Base-by-base conservation (phyloP, 148 eudicot species). In the Rhododendron molle region DNA sequence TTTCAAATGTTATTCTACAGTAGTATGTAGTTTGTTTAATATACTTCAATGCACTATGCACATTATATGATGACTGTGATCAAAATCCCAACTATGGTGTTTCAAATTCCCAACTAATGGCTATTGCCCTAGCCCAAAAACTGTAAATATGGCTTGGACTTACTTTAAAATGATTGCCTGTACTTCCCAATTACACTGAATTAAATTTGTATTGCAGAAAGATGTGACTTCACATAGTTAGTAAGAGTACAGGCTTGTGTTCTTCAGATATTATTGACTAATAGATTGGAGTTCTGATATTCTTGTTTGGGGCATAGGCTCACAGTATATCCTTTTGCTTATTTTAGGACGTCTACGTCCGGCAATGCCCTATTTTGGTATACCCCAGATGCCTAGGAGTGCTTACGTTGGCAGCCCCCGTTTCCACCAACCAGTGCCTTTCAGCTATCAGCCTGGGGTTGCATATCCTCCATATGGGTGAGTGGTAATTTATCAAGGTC, bases 401-500 rank as follows among this genome's bases (percentile, higher is more conserved):
- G 50, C 77, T 28, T 73, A 88, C 7, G 14, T 83, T 32, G 89
- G 85, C 71, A 83, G 86, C 83, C 81, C 89, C 65, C 72, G 83
- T 77, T 83, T 78, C 65, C 89, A 83, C 3, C 86, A 67, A 83
- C 84, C 89, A n/a, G 81, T 71, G 34, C 18, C 83, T 69, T 85
- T 79, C 79, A 62, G 83, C 81, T 88, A 88, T 72, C 89, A 88
- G 34, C 84, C 87, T 40, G 87, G 88, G 40, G 47, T 71, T 28
- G 83, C 65, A 6, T 88, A 78, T 85, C 80, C 89, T 18, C 83
- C 89, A 7, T 88, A 82, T 56, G 87, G 89, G 89, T 88, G 62
- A 88, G 85, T 62, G 50, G 15, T 46, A 13, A 2, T 80, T 16
- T 44, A 49, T 60, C 76, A 86, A 21, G 30, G 74, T 38, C 40